Conservation (phyloP, 768 basidiomycete genomes). For the Auricularia sp. region DNA sequence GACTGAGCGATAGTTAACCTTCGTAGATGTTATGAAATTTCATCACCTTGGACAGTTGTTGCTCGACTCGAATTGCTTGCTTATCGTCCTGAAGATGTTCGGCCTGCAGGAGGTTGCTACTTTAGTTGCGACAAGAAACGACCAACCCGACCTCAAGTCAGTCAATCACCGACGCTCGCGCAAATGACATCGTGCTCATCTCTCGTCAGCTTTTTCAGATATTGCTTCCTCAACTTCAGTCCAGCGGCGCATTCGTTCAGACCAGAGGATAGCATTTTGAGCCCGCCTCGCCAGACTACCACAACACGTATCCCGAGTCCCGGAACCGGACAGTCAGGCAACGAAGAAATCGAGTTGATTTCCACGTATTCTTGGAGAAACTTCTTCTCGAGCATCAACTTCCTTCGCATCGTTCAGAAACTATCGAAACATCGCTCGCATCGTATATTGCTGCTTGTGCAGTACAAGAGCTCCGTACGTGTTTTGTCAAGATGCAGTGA, state of each 20-base stretch:
- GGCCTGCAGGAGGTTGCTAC: conserved; percentile 86
- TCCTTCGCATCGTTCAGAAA: conserved; percentile 97
- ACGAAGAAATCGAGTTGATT: conserved; percentile 86
- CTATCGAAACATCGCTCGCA: conserved; percentile 90
- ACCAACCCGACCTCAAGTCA: conserved; percentile 79
- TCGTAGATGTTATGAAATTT: conserved; percentile 91
- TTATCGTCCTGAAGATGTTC: conserved; percentile 95
- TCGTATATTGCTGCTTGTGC: conserved; percentile 90
- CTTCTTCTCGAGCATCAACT: conserved; percentile 95
- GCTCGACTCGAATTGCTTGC: conserved; percentile 87
- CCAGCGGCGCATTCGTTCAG: conserved; percentile 47
- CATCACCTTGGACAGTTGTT: conserved; percentile 94
- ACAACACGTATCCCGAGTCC: conserved; percentile 40
- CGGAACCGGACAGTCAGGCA: conserved; percentile 50
- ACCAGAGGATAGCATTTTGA: conserved; percentile 58
- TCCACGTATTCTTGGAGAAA: conserved; percentile 96
- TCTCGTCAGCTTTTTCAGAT: conserved; percentile 80
- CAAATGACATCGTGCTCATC: conserved; percentile 3
- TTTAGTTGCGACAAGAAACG: conserved; percentile 79
- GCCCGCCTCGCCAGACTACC: conserved; percentile 49
- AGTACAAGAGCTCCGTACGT: conserved; percentile 94
- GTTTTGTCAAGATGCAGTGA: not conserved
- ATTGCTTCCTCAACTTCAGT: conserved; percentile 73
- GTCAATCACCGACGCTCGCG: conserved; percentile 12
- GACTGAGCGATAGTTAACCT: conserved; percentile 1